Evolutionary conservation across 768 basidiomycete genomes (phyloP), one percentile per base, ranked within the genome.

Genomic region (Lactifluus pinguis): DNA sequence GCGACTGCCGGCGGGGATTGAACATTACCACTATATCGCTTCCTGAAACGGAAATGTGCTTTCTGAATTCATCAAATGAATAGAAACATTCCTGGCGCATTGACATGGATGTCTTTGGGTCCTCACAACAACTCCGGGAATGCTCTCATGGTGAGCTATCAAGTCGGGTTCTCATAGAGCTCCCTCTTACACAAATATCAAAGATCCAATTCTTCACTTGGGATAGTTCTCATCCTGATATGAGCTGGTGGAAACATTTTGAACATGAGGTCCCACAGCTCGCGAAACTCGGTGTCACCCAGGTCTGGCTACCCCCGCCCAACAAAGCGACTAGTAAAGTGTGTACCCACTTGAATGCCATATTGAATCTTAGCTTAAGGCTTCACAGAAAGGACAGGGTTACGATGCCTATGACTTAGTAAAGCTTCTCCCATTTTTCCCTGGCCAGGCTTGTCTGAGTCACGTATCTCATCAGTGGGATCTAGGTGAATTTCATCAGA

Each of bases 381-480:
- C 42, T 48, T 29, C 19, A 41, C 64, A 91, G 89, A 70, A 73
- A 62, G 87, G 87, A 19, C 79, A 85, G 66, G 90, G 90, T 30
- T 92, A 92, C 66, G 90, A 92, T 70, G 90, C 87, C 1, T 92
- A 92, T 71, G 91, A 92, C 69, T 69, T 92, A 73, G 89, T 91
- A 72, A 62, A 39, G 13, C 49, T 29, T 34, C 15, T 3, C 32
- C 38, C 56, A 76, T 69, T 38, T n/a, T 36, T 32, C 36, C 25
- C 13, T 42, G 34, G 34, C 48, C 21, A 1, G 10, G 41, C 49
- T 34, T 41, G 29, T 59, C 49, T 56, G 11, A 49, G 32, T 10
- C 42, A 11, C 25, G 7, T 57, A 25, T 48, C 19, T n/a, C 47
- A 59, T 54, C 25, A 92, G 89, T 93, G 91, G 90, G 90, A 93